Base-by-base conservation (phyloP, 331 rosid species). In the Quercus phellos region DNA sequence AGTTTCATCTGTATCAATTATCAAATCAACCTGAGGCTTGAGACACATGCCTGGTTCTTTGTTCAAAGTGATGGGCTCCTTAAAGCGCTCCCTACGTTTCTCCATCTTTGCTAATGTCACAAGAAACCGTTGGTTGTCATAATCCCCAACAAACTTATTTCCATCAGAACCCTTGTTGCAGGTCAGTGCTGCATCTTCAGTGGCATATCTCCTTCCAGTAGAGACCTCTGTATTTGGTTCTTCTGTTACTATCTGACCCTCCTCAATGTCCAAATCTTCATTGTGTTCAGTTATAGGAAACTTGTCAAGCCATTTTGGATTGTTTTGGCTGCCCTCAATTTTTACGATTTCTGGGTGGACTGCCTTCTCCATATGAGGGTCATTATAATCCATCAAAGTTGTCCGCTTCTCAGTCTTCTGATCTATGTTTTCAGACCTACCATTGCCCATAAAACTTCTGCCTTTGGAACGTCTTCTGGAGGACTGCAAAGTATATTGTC, bases 81-180 rank as follows among this genome's bases (percentile, higher is more conserved):
- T 89, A 84, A 91, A 91, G 74, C 97, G 94, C 75, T 91, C 94
- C 84, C 91, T 78, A 2, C 97, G 94, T 79, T 85, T 90, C 92
- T 89, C 94, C 94, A 91, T 91, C 83, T 89, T 88, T 16, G 88
- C 92, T 77, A 86, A 74, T 26, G 88, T 79, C 75, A 78, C 94
- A 29, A 88, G 89, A 86, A 91, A 86, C 83, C 85, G 82, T 77
- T 83, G 88, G 60, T 74, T 78, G 82, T 88, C 90, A 66, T 38
- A 76, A 68, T 72, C 80, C 61, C 75, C 83, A 12, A n/a, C 72
- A 53, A 58, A 76, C 75, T 69, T 74, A 5, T 32, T 35, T 72
- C 26, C 80, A 43, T 50, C 68, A 53, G 87, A 77, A 69, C 71
- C 78, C 69, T 42, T 74, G 26, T 60, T 35, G 29, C 58, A 69